Base-by-base conservation (phyloP, 129 eudicot genomes). In the Arctium lappa region DNA sequence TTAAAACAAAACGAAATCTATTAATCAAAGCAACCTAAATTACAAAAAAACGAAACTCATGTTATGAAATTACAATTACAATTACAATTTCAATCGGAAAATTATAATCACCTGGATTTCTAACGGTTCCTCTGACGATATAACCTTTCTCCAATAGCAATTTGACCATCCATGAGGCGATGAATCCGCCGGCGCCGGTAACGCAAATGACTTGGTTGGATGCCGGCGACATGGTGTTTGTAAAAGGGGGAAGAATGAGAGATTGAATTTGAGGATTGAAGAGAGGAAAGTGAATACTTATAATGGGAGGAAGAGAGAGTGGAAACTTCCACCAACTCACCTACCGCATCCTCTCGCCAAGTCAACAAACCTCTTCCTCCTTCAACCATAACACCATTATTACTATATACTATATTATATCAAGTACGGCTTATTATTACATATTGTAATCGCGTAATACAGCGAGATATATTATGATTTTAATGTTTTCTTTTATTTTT, bases 171-270 rank as follows among this genome's bases (percentile, higher is more conserved):
- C 99, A 96, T 4, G 99, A 96, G 60, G 98, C 98, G 73, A 96
- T 90, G 88, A 90, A 96, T 2, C 99, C 99, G 10, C 97, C 99
- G 83, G 99, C 99, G 40, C 99, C 99, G 92, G 99, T 96, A 85
- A 96, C 99, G 56, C 99, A 96, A 10, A 93, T 92, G 79, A 91
- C 82, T 80, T 88, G 89, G 56, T 74, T 85, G 34, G 91, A 33
- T 38, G 70, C 91, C 30, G 94, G 80, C 68, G 97, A 87, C 97
- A 93, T 93, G 79, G 5, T 40, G 34, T 6, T 63, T 40, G 69
- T 46, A 50, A 44, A 44, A 2, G 65, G 27, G 22, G 65, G n/a
- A 3, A 11, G 5, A 13, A 1, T 39, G 12, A 40, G 38, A 69
- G 42, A 40, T 39, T n/a, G 46, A 31, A 11, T 32, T 29, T 5